phyloP scores from a whole-genome alignment of 345 rosid genomes.

The Bruguiera gymnorhiza region DNA sequence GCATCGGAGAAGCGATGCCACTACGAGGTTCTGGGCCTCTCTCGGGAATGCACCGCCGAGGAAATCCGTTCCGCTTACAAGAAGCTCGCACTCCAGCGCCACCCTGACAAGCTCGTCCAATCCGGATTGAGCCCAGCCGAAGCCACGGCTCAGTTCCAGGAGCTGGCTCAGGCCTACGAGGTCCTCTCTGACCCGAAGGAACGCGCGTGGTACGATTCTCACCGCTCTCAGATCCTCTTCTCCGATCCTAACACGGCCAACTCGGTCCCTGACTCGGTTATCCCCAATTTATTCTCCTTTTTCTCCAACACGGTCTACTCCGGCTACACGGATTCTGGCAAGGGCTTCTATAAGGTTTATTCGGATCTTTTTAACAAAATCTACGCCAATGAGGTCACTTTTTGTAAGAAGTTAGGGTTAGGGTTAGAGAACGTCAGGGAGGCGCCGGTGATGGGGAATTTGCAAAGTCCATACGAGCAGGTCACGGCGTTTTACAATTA shows the following conservation, averaged over 20 bases:
- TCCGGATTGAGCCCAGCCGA: conserved; percentile 70
- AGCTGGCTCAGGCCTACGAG: conserved; percentile 80
- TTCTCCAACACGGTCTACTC: conserved; percentile 70
- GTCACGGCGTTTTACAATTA: conserved; percentile 81
- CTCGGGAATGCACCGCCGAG: conserved; percentile 57
- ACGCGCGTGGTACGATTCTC: conserved; percentile 93
- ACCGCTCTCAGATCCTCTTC: conserved; percentile 91
- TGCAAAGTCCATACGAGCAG: conserved; percentile 66
- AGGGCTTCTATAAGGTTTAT: conserved; percentile 81
- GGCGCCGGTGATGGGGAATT: conserved; percentile 86
- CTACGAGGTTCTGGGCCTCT: conserved; percentile 74
- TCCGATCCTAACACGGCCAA: conserved; percentile 47
- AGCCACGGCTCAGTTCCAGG: conserved; percentile 92
- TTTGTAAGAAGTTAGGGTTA: conserved; percentile 56
- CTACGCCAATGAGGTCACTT: conserved; percentile 58
- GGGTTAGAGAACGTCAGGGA: conserved; percentile 53
- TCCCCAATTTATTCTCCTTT: conserved; percentile 74
- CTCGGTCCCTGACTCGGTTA: conserved; percentile 38
- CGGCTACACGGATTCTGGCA: conserved; percentile 63
- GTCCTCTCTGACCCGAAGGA: conserved; percentile 86
- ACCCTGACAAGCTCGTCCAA: conserved; percentile 92
- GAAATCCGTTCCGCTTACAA: conserved; percentile 80
- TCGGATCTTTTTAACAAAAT: conserved; percentile 65
- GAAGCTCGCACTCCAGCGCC: conserved; percentile 85
- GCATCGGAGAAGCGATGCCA: conserved; percentile 80